phyloP scores from a whole-genome alignment of 169 alveolate genomes.

The Amoebophrya sp. region DNA sequence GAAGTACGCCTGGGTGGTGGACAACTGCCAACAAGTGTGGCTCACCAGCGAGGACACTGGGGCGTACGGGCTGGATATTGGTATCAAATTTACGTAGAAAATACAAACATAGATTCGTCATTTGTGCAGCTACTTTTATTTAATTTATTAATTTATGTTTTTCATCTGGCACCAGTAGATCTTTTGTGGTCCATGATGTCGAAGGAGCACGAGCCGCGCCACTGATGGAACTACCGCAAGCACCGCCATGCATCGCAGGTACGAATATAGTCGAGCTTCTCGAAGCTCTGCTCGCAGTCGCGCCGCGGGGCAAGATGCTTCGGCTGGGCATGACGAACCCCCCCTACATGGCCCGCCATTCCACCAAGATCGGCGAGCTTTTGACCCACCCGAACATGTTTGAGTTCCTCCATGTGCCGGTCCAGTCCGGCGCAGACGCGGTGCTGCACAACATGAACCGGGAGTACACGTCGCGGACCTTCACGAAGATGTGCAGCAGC shows the following conservation, averaged over 20 bases:
- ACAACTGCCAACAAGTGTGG: constrained; percentile 91
- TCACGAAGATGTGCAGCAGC: constrained; percentile 7
- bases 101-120: too few relatives aligned
- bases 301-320: constrained; percentile 43
- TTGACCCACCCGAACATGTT: constrained; percentile 82
- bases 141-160: too few relatives aligned
- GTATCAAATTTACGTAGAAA: too few relatives aligned
- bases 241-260: too few relatives aligned
- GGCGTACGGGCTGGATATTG: constrained; percentile 95
- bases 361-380: constrained; percentile 68
- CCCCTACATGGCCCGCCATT: constrained; percentile 86
- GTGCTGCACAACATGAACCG: constrained; percentile 88
- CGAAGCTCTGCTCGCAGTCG: constrained; percentile 8
- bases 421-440: constrained; percentile 83
- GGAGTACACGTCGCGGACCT: constrained; percentile 90
- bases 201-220: too few relatives aligned
- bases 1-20: constrained; percentile 60
- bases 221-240: too few relatives aligned
- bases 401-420: constrained; percentile 93
- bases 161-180: too few relatives aligned
- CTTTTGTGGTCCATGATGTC: too few relatives aligned
- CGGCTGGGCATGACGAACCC: constrained; percentile 97
- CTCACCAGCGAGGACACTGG: constrained; percentile 92
- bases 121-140: too few relatives aligned
- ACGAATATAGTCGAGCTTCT: constrained; percentile 78